These are phyloP conservation scores for Daphne laureola DNA, from an alignment of 441 rosid genomes.

Conservation along the genomic window DNA sequence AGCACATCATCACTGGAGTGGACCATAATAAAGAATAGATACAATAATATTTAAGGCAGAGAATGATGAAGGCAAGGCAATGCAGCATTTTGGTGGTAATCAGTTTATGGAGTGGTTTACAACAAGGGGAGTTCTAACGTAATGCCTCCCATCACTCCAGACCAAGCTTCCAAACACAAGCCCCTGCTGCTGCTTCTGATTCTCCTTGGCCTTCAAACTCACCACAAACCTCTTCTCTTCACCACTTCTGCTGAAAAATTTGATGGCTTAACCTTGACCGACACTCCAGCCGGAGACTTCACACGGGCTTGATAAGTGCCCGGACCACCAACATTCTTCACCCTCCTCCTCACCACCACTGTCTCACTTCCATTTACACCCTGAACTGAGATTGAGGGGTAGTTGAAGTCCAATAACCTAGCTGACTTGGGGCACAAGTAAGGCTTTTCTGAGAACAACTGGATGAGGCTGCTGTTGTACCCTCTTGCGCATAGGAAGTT, in stretches of 20 bases:
- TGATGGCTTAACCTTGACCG: slow-evolving; percentile 12
- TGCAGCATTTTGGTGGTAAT: no score
- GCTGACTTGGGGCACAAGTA: slow-evolving; percentile 18
- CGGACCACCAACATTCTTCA: slow-evolving; percentile 35
- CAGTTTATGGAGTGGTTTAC: slow-evolving; percentile 8
- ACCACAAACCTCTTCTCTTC: slow-evolving; percentile 13
- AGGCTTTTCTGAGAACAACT: slow-evolving; percentile 9
- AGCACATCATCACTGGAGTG: no score
- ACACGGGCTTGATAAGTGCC: slow-evolving; percentile 14
- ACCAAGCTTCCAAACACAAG: slow-evolving; percentile 20
- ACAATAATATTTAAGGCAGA: no score
- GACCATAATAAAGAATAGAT: no score
- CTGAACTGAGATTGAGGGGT: slow-evolving; percentile 42
- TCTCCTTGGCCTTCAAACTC: slow-evolving; percentile 7
- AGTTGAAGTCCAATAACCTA: slow-evolving; percentile 24
- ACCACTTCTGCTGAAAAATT: slow-evolving; percentile 7
- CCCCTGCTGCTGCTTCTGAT: slow-evolving; percentile 3
- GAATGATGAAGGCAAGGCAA: no score
- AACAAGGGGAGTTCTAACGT: slow-evolving; percentile 26
- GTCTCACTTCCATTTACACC: slow-evolving; percentile 15
- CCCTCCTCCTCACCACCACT: slow-evolving; percentile 14
- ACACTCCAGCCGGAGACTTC: slow-evolving; percentile 14
- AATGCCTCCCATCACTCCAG: slow-evolving; percentile 20
- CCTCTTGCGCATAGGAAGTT: slow-evolving; percentile 39
- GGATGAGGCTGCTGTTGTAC: slow-evolving; percentile 12